Base-by-base conservation (phyloP, 768 basidiomycete species). In the Gymnopilus dilepis region DNA sequence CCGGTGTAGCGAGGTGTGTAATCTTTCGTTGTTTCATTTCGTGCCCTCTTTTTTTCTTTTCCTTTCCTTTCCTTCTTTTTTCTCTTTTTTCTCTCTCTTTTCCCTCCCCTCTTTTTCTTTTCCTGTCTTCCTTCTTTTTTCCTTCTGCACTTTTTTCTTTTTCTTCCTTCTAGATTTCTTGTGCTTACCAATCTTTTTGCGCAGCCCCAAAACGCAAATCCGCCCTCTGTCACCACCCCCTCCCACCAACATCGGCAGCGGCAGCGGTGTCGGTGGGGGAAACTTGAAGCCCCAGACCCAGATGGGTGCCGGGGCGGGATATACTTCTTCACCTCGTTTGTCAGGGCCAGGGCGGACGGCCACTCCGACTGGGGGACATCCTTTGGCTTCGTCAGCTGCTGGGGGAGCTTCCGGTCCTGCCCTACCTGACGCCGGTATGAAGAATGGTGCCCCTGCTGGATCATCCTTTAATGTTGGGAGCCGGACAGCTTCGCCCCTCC, bases 401-500 rank as follows among this genome's bases (percentile, higher is more conserved):
- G 48, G 61, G 15, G 48, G 60, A n/a, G 17, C 58, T 31, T 58
- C 61, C 7, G 52, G 52, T 38, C 33, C 52, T 15, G 17, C 24
- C 37, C 30, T 56, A 28, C 57, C 57, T 17, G 68, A 65, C 19
- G 33, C 45, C 6, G 60, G 60, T 19, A 51, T 60, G 63, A 70
- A 70, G 59, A 72, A 70, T 17, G 70, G 66, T 19, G 64, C 47
- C 28, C 4, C 47, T 30, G 47, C 50, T 15, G 37, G 56, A 12
- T 61, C 63, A 8, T 48, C 58, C 15, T 67, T 69, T 52, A 42
- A 63, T 22, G 66, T 68, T 54, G 60, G 72, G 28, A 73, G 72
- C 65, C 71, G 76, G 38, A 73, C 74, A 45, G 72, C 71, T n/a
- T 77, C 76, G n/a, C n/a, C n/a, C n/a, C n/a, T n/a, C 2, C 73